phyloP scores from a whole-genome alignment of 2,329 filamentous ascomycete species.

The Helotiales sp. region DNA sequence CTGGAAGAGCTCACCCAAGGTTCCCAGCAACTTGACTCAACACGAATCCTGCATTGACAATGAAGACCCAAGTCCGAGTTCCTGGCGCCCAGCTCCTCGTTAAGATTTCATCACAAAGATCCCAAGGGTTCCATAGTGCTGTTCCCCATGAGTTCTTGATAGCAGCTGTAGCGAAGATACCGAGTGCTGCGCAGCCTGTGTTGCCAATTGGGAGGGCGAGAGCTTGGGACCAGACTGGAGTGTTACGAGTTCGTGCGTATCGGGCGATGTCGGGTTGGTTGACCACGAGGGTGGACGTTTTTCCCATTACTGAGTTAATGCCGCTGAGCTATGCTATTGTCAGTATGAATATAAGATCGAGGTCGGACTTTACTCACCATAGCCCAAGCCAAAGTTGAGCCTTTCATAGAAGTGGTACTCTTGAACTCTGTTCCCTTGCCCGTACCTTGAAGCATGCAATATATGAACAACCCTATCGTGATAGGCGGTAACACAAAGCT shows the following conservation, averaged over 20 bases:
- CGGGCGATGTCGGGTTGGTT: constrained; percentile 44
- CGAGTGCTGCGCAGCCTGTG: constrained; percentile 41
- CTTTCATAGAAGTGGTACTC: not conserved
- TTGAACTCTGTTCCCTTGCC: not conserved
- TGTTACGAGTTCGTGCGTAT: constrained; percentile 37
- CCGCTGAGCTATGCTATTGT: constrained; percentile 8
- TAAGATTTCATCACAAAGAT: constrained; percentile 11
- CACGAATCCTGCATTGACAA: not conserved
- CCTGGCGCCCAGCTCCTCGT: constrained; percentile 6
- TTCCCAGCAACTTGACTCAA: constrained; percentile 12
- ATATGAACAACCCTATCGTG: not conserved
- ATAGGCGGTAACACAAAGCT: not conserved
- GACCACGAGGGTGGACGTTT: constrained; percentile 35
- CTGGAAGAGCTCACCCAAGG: not conserved
- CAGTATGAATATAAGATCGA: not conserved
- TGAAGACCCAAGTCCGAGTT: constrained; percentile 4
- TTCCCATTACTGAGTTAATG: constrained; percentile 36
- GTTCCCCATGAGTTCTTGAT: constrained; percentile 42
- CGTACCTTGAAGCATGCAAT: constrained; percentile 3
- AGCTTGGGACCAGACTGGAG: constrained; percentile 41
- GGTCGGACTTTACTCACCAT: constrained; percentile 17
- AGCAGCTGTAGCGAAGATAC: constrained; percentile 42
- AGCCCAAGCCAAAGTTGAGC: constrained; percentile 2
- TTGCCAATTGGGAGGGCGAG: constrained; percentile 41
- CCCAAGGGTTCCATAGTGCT: constrained; percentile 20